A percentile compares a stretch with the other conserved stretches of the same genome.
Conservation (phyloP, 768 basidiomycete genomes). For the Flagelloscypha sp. region DNA sequence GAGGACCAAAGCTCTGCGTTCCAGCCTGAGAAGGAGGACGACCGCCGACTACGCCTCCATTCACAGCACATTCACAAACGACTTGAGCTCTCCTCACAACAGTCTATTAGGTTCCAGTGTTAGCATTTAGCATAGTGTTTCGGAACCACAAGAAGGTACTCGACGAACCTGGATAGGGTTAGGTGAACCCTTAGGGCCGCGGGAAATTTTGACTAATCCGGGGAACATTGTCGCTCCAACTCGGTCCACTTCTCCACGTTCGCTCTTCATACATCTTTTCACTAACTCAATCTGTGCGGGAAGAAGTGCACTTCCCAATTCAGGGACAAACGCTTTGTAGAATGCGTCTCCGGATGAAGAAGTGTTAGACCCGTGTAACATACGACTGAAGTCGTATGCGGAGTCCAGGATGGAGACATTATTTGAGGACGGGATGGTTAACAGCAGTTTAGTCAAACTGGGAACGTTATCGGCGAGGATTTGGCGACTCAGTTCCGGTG, state of each 20-base stretch:
- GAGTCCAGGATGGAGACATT: constrained; percentile 57
- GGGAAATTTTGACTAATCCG: constrained; percentile 75
- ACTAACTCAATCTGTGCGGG: constrained; percentile 79
- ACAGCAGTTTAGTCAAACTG: constrained; percentile 47
- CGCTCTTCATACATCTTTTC: constrained; percentile 71
- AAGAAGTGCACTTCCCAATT: constrained; percentile 65
- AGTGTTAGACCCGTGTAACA: constrained; percentile 69
- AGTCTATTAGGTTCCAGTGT: constrained; percentile 27
- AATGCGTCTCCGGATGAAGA: constrained; percentile 60
- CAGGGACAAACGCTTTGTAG: constrained; percentile 82
- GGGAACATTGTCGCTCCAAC: constrained; percentile 86
- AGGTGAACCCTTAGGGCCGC: constrained; percentile 27
- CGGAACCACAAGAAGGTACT: no score
- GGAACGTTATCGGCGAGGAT: constrained; percentile 72
- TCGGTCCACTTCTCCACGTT: constrained; percentile 61
- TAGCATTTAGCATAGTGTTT: constrained; percentile 9
- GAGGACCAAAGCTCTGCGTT: no score
- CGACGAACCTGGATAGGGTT: constrained; percentile 43
- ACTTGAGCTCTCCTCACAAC: constrained; percentile 82
- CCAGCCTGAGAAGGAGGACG: no score
- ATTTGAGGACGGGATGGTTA: constrained; percentile 33
- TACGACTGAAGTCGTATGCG: constrained; percentile 75
- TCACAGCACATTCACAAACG: constrained; percentile 76
- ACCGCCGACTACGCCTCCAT: no score
- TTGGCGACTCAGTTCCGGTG: constrained; percentile 57